A percentile compares a stretch with the other conserved stretches of the same genome.
Conservation (phyloP, 768 basidiomycete species). For the Tylopilus felleus region DNA sequence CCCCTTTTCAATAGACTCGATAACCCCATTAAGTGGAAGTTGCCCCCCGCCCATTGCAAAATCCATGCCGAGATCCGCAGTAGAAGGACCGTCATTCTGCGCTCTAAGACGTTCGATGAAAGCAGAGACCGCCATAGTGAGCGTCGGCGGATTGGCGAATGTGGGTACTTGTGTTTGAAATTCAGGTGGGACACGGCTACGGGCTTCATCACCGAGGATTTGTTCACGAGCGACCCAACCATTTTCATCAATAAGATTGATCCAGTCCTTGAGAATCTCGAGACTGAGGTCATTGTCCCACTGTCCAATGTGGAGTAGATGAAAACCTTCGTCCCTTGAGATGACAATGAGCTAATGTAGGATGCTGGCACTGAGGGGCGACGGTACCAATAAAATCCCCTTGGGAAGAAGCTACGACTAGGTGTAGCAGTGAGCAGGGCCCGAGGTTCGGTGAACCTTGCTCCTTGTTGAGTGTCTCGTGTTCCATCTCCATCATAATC, state of each 20-base stretch:
- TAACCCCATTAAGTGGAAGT: conserved; percentile 39
- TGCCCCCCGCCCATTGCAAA: conserved; percentile 51
- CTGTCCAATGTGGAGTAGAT: conserved; percentile 84
- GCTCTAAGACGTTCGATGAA: conserved; percentile 74
- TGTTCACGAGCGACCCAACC: conserved; percentile 98
- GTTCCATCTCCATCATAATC: conserved; percentile 37
- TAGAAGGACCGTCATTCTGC: conserved; percentile 44
- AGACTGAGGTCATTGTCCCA: conserved; percentile 93
- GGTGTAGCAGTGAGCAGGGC: conserved; percentile 89
- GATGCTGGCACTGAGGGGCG: not conserved
- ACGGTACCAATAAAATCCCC: conserved; percentile 91
- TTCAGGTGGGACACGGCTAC: conserved; percentile 88
- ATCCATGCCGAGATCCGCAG: conserved; percentile 65
- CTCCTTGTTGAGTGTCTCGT: conserved; percentile 44
- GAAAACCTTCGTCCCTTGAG: conserved; percentile 94
- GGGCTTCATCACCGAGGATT: conserved; percentile 93
- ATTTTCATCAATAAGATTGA: conserved; percentile 85
- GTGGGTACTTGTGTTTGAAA: conserved; percentile 93
- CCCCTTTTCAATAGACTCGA: conserved; percentile 31
- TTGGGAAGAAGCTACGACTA: conserved; percentile 93
- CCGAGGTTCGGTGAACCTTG: conserved; percentile 68
- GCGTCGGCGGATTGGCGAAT: conserved; percentile 93
- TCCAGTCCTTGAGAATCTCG: conserved; percentile 88
- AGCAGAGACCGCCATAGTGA: conserved; percentile 89
- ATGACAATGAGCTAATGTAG: conserved; percentile 1